Percentiles rank a stretch among this genome's conserved stretches.
phyloP scores from a whole-genome alignment of 169 alveolate species.

The Condylostoma magnum region DNA sequence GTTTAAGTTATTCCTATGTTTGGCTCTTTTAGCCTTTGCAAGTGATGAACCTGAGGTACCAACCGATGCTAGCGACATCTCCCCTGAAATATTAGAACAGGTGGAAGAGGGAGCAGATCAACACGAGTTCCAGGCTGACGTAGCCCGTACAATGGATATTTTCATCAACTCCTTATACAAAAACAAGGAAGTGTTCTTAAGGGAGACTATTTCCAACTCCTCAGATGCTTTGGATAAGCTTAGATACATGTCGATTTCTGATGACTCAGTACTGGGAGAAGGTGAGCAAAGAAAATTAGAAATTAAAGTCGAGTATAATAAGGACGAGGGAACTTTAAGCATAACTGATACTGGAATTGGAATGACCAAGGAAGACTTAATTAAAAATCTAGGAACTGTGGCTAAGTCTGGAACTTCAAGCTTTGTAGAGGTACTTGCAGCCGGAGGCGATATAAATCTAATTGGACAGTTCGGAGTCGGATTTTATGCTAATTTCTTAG shows the following conservation, averaged over 20 bases:
- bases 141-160: conserved; percentile 97
- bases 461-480: conserved; percentile 99
- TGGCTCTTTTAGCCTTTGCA: too few relatives aligned
- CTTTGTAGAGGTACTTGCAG: conserved; percentile 92
- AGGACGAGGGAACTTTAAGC: conserved; percentile 87
- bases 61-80: too few relatives aligned
- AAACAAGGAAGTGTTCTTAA: conserved; percentile 97
- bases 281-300: conserved; percentile 79
- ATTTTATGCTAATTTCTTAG: conserved; percentile 98
- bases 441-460: conserved; percentile 93
- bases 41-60: too few relatives aligned
- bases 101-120: too few relatives aligned
- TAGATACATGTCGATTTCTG: conserved; percentile 66
- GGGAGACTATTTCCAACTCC: conserved; percentile 98
- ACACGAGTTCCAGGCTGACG: conserved; percentile 97
- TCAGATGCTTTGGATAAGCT: conserved; percentile 99
- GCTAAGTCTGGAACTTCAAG: conserved; percentile 98
- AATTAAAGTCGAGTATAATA: conserved; percentile 92
- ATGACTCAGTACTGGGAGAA: conserved; percentile 1
- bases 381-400: conserved; percentile 95
- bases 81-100: too few relatives aligned
- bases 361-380: conserved; percentile 93
- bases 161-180: conserved; percentile 98
- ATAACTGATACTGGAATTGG: conserved; percentile 95
- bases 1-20: too few relatives aligned